Evolutionary conservation across 2,329 filamentous ascomycete species (phyloP).

Genomic region (Aspergillus sp.): DNA sequence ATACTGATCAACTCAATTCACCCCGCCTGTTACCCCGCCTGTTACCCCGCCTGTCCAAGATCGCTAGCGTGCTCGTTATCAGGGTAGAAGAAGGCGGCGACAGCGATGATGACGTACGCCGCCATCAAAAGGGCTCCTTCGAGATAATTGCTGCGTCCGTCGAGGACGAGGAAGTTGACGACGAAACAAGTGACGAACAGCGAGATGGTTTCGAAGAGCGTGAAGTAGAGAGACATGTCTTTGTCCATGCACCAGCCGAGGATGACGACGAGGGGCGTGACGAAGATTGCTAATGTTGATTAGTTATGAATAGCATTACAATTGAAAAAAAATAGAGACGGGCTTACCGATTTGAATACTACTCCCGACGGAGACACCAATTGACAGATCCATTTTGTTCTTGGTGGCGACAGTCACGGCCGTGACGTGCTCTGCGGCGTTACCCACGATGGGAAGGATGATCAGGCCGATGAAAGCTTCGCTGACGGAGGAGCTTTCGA

Average conservation of each 20-base stretch:
- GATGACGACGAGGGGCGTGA: slow-evolving; percentile 74
- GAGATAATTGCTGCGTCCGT: slow-evolving; percentile 80
- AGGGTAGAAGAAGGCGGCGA: slow-evolving; percentile 48
- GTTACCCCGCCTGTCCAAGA: slow-evolving; percentile 22
- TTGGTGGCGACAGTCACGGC: slow-evolving; percentile 77
- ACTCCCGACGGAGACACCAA: slow-evolving; percentile 76
- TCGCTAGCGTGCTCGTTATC: slow-evolving; percentile 26
- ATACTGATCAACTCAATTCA: too few species aligned
- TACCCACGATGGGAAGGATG: slow-evolving; percentile 76
- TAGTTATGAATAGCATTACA: not conserved
- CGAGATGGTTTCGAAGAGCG: slow-evolving; percentile 64
- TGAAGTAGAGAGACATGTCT: slow-evolving; percentile 66
- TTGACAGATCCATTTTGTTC: slow-evolving; percentile 83
- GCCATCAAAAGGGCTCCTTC: slow-evolving; percentile 76
- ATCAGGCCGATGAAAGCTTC: slow-evolving; percentile 75
- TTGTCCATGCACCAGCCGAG: slow-evolving; percentile 77
- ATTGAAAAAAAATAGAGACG: not conserved
- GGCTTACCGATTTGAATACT: slow-evolving; percentile 68
- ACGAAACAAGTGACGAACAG: slow-evolving; percentile 81
- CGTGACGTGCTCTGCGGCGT: slow-evolving; percentile 78
- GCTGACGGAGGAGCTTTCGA: slow-evolving; percentile 59
- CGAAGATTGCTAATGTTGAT: slow-evolving; percentile 60
- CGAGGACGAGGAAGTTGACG: slow-evolving; percentile 81
- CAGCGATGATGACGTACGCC: slow-evolving; percentile 76
- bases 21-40: too few species aligned